Percentiles rank a stretch among this genome's conserved stretches.
Evolutionary conservation across 2,329 filamentous ascomycete genomes (phyloP).

Genomic region (Colletotrichum noveboracense): DNA sequence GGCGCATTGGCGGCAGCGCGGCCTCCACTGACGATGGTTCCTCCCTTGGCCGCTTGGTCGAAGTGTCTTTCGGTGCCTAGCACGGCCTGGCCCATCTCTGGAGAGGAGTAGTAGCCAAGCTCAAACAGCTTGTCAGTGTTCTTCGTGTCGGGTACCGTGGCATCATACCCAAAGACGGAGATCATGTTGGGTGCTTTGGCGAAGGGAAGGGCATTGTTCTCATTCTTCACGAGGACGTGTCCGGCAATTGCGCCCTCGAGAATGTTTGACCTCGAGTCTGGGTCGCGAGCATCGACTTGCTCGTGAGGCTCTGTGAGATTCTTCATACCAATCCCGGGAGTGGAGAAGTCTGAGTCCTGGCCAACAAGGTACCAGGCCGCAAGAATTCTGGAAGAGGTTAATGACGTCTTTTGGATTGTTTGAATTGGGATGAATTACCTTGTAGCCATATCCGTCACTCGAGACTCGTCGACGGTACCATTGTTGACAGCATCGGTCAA

Average conservation of each 20-base stretch:
- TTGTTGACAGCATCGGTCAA: conserved; percentile 64
- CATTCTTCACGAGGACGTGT: conserved; percentile 83
- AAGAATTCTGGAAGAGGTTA: conserved; percentile 59
- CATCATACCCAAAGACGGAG: conserved; percentile 70
- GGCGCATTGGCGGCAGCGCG: conserved; percentile 57
- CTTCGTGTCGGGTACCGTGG: conserved; percentile 52
- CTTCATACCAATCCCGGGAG: conserved; percentile 63
- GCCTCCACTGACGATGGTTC: conserved; percentile 57
- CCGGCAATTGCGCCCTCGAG: conserved; percentile 62
- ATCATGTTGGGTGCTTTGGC: conserved; percentile 56
- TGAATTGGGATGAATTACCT: conserved; percentile 23
- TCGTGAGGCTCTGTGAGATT: conserved; percentile 57
- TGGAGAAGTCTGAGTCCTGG: conserved; percentile 53
- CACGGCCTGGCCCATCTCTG: conserved; percentile 49
- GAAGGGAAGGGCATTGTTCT: conserved; percentile 65
- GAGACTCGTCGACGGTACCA: conserved; percentile 57
- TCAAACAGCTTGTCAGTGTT: conserved; percentile 51
- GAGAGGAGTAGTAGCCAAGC: conserved; percentile 51
- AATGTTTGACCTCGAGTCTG: conserved; percentile 46
- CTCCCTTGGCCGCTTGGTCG: conserved; percentile 54
- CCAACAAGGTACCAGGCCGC: conserved; percentile 64
- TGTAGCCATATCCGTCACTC: conserved; percentile 67
- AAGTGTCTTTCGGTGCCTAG: conserved; percentile 49
- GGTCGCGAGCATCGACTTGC: conserved; percentile 54
- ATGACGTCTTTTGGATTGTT: neutral